These are phyloP conservation scores for Arthrobotrys sinensis DNA, from an alignment of 2,329 filamentous ascomycete species.

Conservation along the genomic window DNA sequence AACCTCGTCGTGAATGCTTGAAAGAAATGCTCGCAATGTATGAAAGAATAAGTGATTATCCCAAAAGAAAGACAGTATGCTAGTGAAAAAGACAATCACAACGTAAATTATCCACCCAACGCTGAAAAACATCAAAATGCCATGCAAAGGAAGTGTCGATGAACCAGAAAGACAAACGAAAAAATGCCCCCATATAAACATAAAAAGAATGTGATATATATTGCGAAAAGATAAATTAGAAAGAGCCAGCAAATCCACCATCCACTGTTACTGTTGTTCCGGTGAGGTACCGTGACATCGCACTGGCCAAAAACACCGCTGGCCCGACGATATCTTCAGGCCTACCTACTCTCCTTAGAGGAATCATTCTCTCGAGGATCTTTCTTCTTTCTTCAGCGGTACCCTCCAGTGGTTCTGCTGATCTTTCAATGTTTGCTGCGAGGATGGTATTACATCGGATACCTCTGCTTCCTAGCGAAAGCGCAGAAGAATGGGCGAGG, in stretches of 20 bases:
- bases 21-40: conserved; percentile 1
- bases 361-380: conserved; percentile 55
- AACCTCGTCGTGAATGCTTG: conserved; percentile 11
- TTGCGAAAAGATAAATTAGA: conserved; percentile 19
- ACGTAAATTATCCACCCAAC: conserved; percentile 49
- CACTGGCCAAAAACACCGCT: conserved; percentile 81
- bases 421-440: conserved; percentile 56
- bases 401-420: conserved; percentile 45
- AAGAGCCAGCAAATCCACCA: conserved; percentile 62
- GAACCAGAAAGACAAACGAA: conserved; percentile 13
- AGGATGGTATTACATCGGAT: conserved; percentile 60
- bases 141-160: conserved; percentile 13
- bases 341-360: conserved; percentile 60
- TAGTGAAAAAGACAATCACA: conserved; percentile 11
- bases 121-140: conserved; percentile 49
- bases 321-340: conserved; percentile 91
- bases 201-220: conserved; percentile 21
- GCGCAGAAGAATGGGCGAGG: conserved; percentile 50
- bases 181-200: conserved; percentile 15
- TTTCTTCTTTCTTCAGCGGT: conserved; percentile 57
- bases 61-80: conserved; percentile 18
- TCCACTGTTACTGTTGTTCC: conserved; percentile 64
- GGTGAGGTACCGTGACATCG: conserved; percentile 73
- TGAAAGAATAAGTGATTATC: conserved; percentile 14
- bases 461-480: conserved; percentile 52